Evolutionary conservation across 116 monocot species (phyloP), one percentile per base, ranked within the genome.

Genomic region (Trichopus zeylanicus): DNA sequence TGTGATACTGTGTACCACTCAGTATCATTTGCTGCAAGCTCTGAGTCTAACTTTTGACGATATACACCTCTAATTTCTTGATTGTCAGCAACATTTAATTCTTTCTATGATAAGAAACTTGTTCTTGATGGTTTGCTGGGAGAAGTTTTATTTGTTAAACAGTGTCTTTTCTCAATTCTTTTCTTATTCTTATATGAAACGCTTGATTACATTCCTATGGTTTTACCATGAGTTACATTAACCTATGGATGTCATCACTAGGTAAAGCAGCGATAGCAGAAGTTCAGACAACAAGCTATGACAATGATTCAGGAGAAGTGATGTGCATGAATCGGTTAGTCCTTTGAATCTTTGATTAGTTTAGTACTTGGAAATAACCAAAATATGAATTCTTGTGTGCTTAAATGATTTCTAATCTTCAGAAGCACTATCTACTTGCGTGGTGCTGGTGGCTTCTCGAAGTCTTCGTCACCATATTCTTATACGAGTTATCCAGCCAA

Each of bases 361-460:
- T 42, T n/a, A 42, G 13, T 5, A 5, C 32, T 8, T 33, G 8
- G n/a, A 42, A 42, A 4, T 16, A 16, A 13, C 8, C n/a, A 42
- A 42, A 42, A 42, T 42, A 42, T 13, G 42, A 42, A 42, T n/a
- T n/a, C 3, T 42, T 38, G n/a, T n/a, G n/a, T n/a, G 3, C 42
- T 3, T 42, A 1, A 42, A 42, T 12, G 42, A n/a, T 15, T 9
- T 42, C 18, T 29, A 22, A n/a, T 51, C 29, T 68, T 55, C 78
- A 97, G 97, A 82, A 90, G 73, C 54, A 73, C 84, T 7, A 37
- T 91, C 20, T 97, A 74, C 58, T 62, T 97, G 63, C 86, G 87
- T 27, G 97, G 87, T 70, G 79, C 80, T 74, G 97, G 97, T 63
- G 91, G 97, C n/a, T 97, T 97, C 71, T 97, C 97, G 52, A 87